These are phyloP conservation scores for Fraxinus anomala DNA, from an alignment of 257 asterid genomes.

Conservation along the genomic window DNA sequence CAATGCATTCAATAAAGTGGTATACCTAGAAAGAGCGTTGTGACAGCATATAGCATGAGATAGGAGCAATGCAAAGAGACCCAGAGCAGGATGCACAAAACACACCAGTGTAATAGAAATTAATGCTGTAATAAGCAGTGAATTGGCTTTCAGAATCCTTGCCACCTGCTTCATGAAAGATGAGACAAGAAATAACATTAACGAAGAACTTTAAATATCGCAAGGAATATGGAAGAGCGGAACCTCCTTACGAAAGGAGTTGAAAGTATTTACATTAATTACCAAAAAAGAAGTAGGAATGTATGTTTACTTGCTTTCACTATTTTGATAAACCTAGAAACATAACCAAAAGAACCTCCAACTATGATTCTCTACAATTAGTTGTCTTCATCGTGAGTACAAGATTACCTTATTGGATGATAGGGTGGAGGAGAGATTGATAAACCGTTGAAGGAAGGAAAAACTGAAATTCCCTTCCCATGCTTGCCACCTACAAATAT, in stretches of 20 bases:
- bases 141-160: constrained; percentile 60
- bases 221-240: constrained; percentile 12
- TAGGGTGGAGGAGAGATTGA: constrained; percentile 49
- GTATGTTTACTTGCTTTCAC: not conserved
- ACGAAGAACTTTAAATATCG: constrained; percentile 11
- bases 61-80: constrained; percentile 70
- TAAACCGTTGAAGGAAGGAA: constrained; percentile 45
- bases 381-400: constrained; percentile 16
- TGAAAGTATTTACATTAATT: constrained; percentile 11
- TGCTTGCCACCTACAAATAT: constrained; percentile 66
- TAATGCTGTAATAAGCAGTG: constrained; percentile 58
- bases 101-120: constrained; percentile 68
- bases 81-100: constrained; percentile 89
- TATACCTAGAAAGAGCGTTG: constrained; percentile 75
- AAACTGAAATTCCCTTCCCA: constrained; percentile 57
- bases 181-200: constrained; percentile 17
- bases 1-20: not conserved
- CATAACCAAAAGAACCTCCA: not conserved
- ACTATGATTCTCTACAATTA: not conserved
- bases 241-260: constrained; percentile 12
- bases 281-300: constrained; percentile 7
- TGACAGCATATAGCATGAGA: constrained; percentile 79
- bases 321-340: not conserved
- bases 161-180: constrained; percentile 55
- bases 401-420: constrained; percentile 67